Base-by-base conservation (phyloP, 169 alveolate species). In the Sarcocystis neurona region DNA sequence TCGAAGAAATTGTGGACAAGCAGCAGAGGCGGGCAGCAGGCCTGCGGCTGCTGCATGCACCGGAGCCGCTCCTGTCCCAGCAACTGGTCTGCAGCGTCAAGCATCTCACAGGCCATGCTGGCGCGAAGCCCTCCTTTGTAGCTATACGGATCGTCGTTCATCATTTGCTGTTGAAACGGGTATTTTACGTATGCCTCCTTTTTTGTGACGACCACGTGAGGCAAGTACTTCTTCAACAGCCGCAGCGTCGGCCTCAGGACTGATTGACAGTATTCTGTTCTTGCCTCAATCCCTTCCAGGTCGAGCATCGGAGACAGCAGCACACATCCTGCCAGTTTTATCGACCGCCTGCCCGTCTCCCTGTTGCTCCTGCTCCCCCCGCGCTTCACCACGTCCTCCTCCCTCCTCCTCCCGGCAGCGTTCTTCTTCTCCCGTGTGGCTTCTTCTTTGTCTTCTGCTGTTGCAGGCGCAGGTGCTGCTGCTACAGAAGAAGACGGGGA, bases 241-340 rank as follows among this genome's bases (percentile, higher is more conserved):
- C 82, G 5, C 34, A 4, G 48, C 34, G 30, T 23, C 10, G 82
- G 4, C 82, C 56, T 47, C 41, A 72, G 58, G 41, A 10, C 20
- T 37, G 10, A 43, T n/a, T n/a, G n/a, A n/a, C n/a, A n/a, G n/a
- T 72, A 72, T 18, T 43, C 41, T 1, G 82, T 37, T 39, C 56
- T 32, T 2, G 56, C 27, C 82, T 72, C 41, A 15, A 72, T 56
- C 37, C 34, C 2, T 10, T 34, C 1, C 43, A 72, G 82, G 27
- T 72, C 82, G 39, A 72, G 46, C 82, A 72, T 72, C 34, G 82
- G 82, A 0, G 82, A 72, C 27, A 72, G 82, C 34, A 72, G 82
- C 50, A 72, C 82, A 53, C 82, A 72, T 47, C 82, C 82, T 0
- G 82, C 2, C 46, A 72, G n/a, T n/a, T n/a, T n/a, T n/a, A n/a